These are phyloP conservation scores for Cryptosporidium ubiquitum DNA, from an alignment of 169 alveolate genomes.

Conservation along the genomic window DNA sequence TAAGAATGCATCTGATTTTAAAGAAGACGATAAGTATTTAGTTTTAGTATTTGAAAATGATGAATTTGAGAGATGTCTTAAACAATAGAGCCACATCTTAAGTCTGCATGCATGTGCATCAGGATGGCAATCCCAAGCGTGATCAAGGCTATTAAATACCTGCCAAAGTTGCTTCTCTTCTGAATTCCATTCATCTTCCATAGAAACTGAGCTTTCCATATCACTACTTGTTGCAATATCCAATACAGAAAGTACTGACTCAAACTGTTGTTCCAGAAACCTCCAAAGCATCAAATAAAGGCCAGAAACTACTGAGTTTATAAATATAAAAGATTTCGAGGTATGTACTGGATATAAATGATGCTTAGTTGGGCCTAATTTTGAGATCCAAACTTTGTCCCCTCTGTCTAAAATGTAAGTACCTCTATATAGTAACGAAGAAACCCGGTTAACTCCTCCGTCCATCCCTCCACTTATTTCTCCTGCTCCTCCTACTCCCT, in stretches of 20 bases:
- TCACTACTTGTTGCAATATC: constrained; percentile 65
- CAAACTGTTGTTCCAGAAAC: constrained; percentile 76
- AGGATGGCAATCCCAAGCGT: constrained; percentile 77
- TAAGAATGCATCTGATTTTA: neutral
- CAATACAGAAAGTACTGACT: constrained; percentile 67
- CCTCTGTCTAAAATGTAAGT: constrained; percentile 48
- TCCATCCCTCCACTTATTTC: neutral
- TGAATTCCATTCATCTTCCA: constrained; percentile 24
- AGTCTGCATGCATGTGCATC: constrained; percentile 81
- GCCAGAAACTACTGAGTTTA: constrained; percentile 78
- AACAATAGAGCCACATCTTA: constrained; percentile 74
- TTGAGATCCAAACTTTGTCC: constrained; percentile 39
- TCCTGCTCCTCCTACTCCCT: neutral
- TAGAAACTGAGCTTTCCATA: constrained; percentile 19
- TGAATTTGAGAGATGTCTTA: constrained; percentile 40
- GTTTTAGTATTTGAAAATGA: constrained; percentile 23
- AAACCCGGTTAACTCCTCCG: neutral
- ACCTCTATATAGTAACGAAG: constrained; percentile 40
- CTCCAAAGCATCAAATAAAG: constrained; percentile 77
- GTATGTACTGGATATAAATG: constrained; percentile 77
- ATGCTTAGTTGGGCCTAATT: constrained; percentile 76
- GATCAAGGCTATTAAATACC: constrained; percentile 31
- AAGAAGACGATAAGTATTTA: neutral
- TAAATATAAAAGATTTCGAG: constrained; percentile 76
- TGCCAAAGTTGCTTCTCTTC: constrained; percentile 79